Evolutionary conservation across 306 rosid species (phyloP).

Genomic region (Acacia melanoxylon): DNA sequence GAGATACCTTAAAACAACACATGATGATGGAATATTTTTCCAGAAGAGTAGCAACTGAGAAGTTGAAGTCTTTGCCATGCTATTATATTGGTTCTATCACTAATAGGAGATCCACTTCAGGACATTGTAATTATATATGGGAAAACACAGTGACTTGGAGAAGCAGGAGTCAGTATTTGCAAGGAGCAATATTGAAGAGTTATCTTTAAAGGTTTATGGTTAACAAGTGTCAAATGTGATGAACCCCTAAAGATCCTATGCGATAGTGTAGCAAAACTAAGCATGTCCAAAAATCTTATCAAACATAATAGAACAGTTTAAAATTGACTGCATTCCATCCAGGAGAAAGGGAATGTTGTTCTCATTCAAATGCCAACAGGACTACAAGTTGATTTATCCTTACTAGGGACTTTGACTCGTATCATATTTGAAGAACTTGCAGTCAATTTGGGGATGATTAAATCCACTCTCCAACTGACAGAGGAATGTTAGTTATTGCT

Average conservation of each 20-base stretch:
- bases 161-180: background rate
- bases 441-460: background rate
- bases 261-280: background rate
- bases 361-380: background rate
- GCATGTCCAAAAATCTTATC: background rate
- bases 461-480: background rate
- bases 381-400: background rate
- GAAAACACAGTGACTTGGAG: background rate
- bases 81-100: background rate
- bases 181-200: background rate
- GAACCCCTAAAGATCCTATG: background rate
- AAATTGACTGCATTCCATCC: background rate
- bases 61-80: background rate
- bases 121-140: background rate
- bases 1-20: background rate
- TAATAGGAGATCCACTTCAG: background rate
- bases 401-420: background rate
- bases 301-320: background rate
- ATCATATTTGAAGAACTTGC: background rate
- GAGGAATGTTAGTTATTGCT: background rate
- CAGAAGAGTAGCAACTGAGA: background rate
- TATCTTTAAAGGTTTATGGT: background rate
- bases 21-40: background rate
- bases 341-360: background rate
- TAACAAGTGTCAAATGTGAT: background rate